Base-by-base conservation (phyloP, 73 alveolate genomes). In the Paramecium caudatum region DNA sequence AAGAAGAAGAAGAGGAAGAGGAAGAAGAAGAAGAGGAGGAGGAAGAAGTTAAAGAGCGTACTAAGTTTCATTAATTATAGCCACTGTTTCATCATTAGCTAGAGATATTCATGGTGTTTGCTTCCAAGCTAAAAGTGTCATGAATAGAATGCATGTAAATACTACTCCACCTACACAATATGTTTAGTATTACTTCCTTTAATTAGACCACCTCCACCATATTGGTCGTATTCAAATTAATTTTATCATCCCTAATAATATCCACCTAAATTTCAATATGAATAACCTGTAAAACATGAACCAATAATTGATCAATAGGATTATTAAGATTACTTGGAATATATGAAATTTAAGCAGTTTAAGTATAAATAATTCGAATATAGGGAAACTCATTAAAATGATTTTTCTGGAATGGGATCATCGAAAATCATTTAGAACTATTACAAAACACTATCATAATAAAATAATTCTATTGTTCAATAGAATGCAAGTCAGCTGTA, bases 401-500 rank as follows among this genome's bases (percentile, higher is more conserved):
- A 55, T 9, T 55, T 55, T 55, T 55, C 80, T 4, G 80, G 80
- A 9, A 27, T 19, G 7, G 80, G 80, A 55, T 55, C 80, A 19
- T 55, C 80, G 30, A 55, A 55, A 43, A 55, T 55, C 25, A 55
- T 55, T 55, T 55, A 55, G 7, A 55, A 55, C 45, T 55, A 55
- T 55, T 55, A 55, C 17, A 55, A 55, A 55, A 55, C 80, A 55
- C 80, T 55, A 2, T 55, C 23, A 55, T 23, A 55, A 55, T 55
- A 55, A 55, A 23, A 19, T 6, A 55, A 10, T 27, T 10, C 46
- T 19, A 10, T 27, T 6, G 80, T 55, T 55, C 30, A 55, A 10
- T 55, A 55, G 80, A 55, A 55, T 55, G 80, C 80, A 55, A 55
- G 80, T 55, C 17, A 55, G 30, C n/a, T 55, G 80, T 55, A 55